Conservation (phyloP, 352 stramenopile species). For the Detonula confervacea region DNA sequence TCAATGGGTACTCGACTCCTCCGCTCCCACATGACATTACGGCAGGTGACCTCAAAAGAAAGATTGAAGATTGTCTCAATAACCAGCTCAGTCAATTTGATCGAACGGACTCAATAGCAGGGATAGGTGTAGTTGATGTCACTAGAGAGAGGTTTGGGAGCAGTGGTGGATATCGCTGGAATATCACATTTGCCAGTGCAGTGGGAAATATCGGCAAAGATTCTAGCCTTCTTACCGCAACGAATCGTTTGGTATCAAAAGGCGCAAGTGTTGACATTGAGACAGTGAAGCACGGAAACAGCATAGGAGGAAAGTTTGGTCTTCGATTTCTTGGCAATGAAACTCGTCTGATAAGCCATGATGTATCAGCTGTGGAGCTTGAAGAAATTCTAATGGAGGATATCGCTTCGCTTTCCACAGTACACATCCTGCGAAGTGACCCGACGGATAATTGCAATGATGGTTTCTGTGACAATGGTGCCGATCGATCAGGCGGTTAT, state of each 20-base stretch:
- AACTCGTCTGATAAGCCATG: constrained; percentile 84
- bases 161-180: constrained; percentile 82
- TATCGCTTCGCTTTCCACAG: constrained; percentile 80
- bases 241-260: constrained; percentile 87
- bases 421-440: constrained; percentile 88
- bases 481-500: constrained; percentile 85
- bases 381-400: constrained; percentile 64
- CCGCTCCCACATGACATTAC: constrained; percentile 86
- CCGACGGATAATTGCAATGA: constrained; percentile 76
- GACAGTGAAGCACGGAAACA: constrained; percentile 88
- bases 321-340: constrained; percentile 84
- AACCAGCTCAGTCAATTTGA: constrained; percentile 46
- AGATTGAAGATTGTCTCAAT: constrained; percentile 83
- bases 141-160: constrained; percentile 45
- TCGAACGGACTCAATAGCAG: constrained; percentile 32
- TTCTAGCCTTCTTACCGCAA: constrained; percentile 77
- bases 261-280: constrained; percentile 76
- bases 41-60: constrained; percentile 78
- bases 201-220: constrained; percentile 85
- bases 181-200: constrained; percentile 89
- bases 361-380: constrained; percentile 85
- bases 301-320: constrained; percentile 88
- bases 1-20: constrained; percentile 61
- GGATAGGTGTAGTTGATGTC: constrained; percentile 60
- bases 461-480: constrained; percentile 88